These are phyloP conservation scores for Mycena galopus DNA, from an alignment of 768 basidiomycete species.

Conservation along the genomic window DNA sequence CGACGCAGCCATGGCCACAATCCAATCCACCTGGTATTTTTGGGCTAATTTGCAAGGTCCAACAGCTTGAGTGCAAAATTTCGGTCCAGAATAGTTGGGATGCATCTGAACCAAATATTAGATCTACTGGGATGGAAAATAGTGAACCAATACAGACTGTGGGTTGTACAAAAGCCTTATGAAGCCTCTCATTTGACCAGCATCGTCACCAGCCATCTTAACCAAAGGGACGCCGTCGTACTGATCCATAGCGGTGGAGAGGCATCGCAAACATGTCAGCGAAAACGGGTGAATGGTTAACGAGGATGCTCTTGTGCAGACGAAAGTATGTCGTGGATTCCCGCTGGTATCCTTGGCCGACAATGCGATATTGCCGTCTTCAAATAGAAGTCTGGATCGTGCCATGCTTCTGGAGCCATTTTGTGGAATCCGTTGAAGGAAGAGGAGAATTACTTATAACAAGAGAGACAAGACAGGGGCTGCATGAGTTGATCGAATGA, in stretches of 20 bases:
- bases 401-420: too few species aligned
- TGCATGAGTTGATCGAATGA: too few species aligned
- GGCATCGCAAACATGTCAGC: constrained; percentile 4
- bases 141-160: not conserved
- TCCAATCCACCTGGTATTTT: constrained; percentile 26
- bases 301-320: constrained; percentile 1
- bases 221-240: constrained; percentile 16
- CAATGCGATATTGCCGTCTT: constrained; percentile 20
- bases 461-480: too few species aligned
- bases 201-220: constrained; percentile 13
- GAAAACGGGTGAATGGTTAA: constrained; percentile 8
- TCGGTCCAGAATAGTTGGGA: not conserved
- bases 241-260: not conserved
- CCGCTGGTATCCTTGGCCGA: constrained; percentile 1
- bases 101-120: not conserved
- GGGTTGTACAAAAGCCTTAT: constrained; percentile 9
- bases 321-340: constrained; percentile 11
- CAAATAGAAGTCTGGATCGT: not conserved
- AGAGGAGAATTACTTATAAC: too few species aligned
- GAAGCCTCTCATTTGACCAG: not conserved
- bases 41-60: constrained; percentile 5
- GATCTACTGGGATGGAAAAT: not conserved
- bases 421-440: too few species aligned
- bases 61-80: not conserved
- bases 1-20: not conserved